phyloP scores from a whole-genome alignment of 164 flowering plant genomes.

The Macadamia tetraphylla region DNA sequence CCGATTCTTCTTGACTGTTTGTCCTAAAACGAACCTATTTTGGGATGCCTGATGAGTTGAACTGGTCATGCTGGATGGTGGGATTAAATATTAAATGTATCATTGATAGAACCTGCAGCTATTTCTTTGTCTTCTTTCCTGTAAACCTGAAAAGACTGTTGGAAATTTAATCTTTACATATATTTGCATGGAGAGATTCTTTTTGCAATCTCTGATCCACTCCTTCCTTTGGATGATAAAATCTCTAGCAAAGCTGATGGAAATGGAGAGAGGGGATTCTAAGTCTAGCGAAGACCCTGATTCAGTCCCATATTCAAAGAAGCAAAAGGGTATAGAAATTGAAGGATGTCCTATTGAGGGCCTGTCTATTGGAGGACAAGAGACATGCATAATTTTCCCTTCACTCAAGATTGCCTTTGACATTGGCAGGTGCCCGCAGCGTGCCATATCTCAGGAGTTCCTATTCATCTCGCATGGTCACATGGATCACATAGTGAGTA shows the following conservation, averaged over 20 bases:
- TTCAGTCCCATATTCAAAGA: constrained; percentile 7
- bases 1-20: too few species aligned
- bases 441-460: constrained; percentile 77
- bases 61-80: too few species aligned
- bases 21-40: too few species aligned
- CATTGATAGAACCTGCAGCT: too few species aligned
- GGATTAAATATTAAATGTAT: too few species aligned
- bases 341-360: constrained; percentile 72
- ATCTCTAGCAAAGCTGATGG: background rate
- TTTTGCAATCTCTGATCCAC: too few species aligned
- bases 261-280: background rate
- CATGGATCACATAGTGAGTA: constrained; percentile 86
- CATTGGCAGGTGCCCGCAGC: constrained; percentile 86
- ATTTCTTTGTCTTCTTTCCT: too few species aligned
- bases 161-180: too few species aligned
- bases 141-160: too few species aligned
- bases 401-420: constrained; percentile 77
- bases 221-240: too few species aligned
- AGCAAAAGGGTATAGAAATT: constrained; percentile 31
- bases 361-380: constrained; percentile 89
- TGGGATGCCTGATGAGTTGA: too few species aligned
- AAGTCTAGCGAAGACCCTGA: background rate
- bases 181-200: too few species aligned
- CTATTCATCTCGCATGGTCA: constrained; percentile 94
- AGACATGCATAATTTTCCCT: constrained; percentile 89